Conservation (phyloP, 2,329 filamentous ascomycete genomes). For the Cordyceps pruinosa region DNA sequence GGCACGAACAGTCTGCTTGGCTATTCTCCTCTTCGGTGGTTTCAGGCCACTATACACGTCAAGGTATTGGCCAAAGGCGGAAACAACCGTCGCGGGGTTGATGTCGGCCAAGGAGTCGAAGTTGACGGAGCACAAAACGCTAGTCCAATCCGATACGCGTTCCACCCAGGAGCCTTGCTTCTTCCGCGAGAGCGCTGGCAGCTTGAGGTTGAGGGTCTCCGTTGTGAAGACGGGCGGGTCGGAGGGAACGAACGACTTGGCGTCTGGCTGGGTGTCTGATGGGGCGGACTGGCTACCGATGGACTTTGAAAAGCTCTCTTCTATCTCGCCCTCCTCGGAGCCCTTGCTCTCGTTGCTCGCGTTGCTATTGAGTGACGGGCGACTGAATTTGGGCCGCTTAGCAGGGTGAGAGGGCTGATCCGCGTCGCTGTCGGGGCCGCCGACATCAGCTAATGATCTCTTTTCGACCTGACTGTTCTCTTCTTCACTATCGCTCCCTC, state of each 20-base stretch:
- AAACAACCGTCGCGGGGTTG: conserved; percentile 18
- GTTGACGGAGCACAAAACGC: conserved; percentile 19
- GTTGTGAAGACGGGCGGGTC: conserved; percentile 21
- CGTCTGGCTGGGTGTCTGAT: background rate
- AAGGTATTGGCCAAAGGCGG: conserved; percentile 26
- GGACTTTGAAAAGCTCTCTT: conserved; percentile 17
- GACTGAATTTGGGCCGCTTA: conserved; percentile 1
- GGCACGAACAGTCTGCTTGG: conserved; percentile 24
- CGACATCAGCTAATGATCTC: conserved; percentile 21
- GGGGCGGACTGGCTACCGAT: conserved; percentile 3
- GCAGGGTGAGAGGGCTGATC: conserved; percentile 8
- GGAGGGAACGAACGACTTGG: conserved; percentile 17
- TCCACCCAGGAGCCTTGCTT: conserved; percentile 11
- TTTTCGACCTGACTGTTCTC: conserved; percentile 21
- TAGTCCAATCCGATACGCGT: conserved; percentile 5
- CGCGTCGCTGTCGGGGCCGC: conserved; percentile 14
- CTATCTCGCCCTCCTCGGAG: conserved; percentile 30
- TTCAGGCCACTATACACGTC: conserved; percentile 25
- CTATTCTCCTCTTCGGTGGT: conserved; percentile 23
- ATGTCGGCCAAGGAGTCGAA: conserved; percentile 17
- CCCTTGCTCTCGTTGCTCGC: conserved; percentile 11
- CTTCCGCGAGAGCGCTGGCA: conserved; percentile 9
- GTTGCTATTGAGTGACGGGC: conserved; percentile 18
- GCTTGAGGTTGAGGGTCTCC: conserved; percentile 1
- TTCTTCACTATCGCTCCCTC: conserved; percentile 18